These are phyloP conservation scores for Aspergillus transmontanensis DNA, from an alignment of 2,329 filamentous ascomycete genomes.

Conservation along the genomic window DNA sequence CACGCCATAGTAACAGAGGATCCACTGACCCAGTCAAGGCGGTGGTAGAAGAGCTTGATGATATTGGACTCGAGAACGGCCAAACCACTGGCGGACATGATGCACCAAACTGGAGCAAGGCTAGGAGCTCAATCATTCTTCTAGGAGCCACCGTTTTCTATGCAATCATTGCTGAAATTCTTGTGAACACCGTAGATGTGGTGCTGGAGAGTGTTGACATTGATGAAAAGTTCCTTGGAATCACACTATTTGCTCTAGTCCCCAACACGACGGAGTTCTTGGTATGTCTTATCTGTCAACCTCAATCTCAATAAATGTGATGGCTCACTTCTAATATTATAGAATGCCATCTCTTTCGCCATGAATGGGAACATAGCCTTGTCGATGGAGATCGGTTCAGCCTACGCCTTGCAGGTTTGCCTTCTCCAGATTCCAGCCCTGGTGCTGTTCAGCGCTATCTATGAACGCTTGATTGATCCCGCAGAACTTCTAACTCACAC, in stretches of 20 bases:
- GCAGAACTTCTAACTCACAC: constrained; percentile 54
- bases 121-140: constrained; percentile 86
- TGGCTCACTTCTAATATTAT: constrained; percentile 13
- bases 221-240: constrained; percentile 95
- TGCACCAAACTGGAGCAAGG: constrained; percentile 95
- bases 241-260: constrained; percentile 93
- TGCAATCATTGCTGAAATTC: constrained; percentile 94
- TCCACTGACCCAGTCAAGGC: constrained; percentile 39
- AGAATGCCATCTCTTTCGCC: constrained; percentile 98
- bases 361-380: constrained; percentile 99
- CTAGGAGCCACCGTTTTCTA: constrained; percentile 88
- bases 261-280: constrained; percentile 98
- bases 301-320: background rate
- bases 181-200: constrained; percentile 97
- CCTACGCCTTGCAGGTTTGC: constrained; percentile 94
- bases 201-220: constrained; percentile 87
- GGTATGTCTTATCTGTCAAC: constrained; percentile 56
- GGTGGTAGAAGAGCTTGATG: constrained; percentile 51
- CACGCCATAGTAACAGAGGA: constrained; percentile 39
- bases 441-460: constrained; percentile 84
- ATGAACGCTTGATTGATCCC: constrained; percentile 60
- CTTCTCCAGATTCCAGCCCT: constrained; percentile 90
- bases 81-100: constrained; percentile 75
- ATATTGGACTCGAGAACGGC: constrained; percentile 47
- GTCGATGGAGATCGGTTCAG: constrained; percentile 98